These are phyloP conservation scores for Colletotrichum sp. DNA, from an alignment of 2,329 filamentous ascomycete species.

Conservation along the genomic window DNA sequence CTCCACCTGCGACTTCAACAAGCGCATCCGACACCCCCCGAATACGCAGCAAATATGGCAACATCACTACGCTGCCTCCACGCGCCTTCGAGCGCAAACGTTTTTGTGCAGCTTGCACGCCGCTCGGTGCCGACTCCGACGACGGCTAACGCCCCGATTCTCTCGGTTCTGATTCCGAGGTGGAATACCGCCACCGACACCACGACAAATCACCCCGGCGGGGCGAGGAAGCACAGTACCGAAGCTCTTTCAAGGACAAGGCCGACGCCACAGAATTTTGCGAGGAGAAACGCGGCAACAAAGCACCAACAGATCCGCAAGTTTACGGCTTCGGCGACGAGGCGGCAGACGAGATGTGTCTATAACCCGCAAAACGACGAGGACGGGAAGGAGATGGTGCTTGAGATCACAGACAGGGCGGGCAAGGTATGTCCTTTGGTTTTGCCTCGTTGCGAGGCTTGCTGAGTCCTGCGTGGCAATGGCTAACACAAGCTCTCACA, in stretches of 20 bases:
- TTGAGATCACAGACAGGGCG: conserved; percentile 85
- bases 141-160: conserved; percentile 29
- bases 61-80: conserved; percentile 41
- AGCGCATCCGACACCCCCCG: background rate
- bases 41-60: conserved; percentile 30
- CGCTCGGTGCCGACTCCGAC: conserved; percentile 31
- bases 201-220: background rate
- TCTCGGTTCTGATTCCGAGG: conserved; percentile 38
- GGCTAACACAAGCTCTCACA: conserved; percentile 30
- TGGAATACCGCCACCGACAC: conserved; percentile 4
- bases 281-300: background rate
- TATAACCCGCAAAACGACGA: conserved; percentile 81
- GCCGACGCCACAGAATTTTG: background rate
- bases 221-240: background rate
- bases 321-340: conserved; percentile 43
- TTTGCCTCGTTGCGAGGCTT: background rate
- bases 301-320: conserved; percentile 11
- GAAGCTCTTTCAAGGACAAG: background rate
- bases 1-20: background rate
- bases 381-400: conserved; percentile 80
- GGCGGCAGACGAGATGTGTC: conserved; percentile 52
- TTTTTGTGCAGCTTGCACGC: conserved; percentile 46
- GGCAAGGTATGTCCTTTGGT: conserved; percentile 65
- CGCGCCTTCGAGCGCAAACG: conserved; percentile 39
- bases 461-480: background rate